Conservation (phyloP, 2,329 filamentous ascomycete species). For the Alternaria hordeiaustralica region DNA sequence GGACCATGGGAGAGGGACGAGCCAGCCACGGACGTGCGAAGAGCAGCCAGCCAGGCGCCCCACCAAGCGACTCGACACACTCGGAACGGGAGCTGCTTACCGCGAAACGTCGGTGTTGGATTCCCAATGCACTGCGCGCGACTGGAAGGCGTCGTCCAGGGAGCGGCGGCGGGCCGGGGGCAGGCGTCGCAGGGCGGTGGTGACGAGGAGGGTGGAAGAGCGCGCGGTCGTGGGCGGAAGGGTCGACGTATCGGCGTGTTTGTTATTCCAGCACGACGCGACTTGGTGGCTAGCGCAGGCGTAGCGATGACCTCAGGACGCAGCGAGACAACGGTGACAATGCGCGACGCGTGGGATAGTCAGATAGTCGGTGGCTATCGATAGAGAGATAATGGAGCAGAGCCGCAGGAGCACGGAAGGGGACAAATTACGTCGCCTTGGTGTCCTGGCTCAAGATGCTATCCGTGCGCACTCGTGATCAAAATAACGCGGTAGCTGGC, state of each 20-base stretch:
- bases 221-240: slow-evolving; percentile 8
- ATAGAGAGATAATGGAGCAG: slow-evolving; percentile 22
- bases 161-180: slow-evolving; percentile 1
- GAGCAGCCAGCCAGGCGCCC: slow-evolving; percentile 11
- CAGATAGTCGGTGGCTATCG: slow-evolving; percentile 19
- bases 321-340: not conserved
- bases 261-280: slow-evolving; percentile 22
- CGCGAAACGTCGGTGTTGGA: slow-evolving; percentile 10
- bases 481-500: slow-evolving; percentile 5
- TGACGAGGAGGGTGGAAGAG: not conserved
- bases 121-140: slow-evolving; percentile 5
- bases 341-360: slow-evolving; percentile 16
- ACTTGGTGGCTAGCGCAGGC: slow-evolving; percentile 15
- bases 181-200: slow-evolving; percentile 10
- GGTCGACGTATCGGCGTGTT: slow-evolving; percentile 15
- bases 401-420: slow-evolving; percentile 24
- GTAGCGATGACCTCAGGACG: slow-evolving; percentile 2
- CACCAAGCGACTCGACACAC: slow-evolving; percentile 21
- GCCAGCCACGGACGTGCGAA: slow-evolving; percentile 1
- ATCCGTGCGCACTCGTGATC: slow-evolving; percentile 16
- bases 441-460: not conserved
- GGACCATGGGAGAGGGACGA: slow-evolving; percentile 16
- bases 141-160: not conserved
- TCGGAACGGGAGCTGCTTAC: slow-evolving; percentile 18
- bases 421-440: slow-evolving; percentile 20